Evolutionary conservation across 2,329 filamentous ascomycete genomes (phyloP).

Genomic region (Oidium heveae): DNA sequence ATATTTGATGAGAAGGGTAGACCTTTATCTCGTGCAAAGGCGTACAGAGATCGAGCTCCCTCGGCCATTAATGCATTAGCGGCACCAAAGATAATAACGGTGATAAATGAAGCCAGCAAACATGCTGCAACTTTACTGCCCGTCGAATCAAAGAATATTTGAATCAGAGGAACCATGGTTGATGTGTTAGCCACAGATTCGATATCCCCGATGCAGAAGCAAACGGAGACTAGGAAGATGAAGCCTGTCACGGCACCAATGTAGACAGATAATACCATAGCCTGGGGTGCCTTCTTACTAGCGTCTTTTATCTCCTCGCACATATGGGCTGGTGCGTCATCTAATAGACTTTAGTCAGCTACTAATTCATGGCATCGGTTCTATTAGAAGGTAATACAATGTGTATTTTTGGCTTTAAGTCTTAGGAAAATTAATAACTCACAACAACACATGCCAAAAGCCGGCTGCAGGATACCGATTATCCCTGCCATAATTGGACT

Average conservation of each 20-base stretch:
- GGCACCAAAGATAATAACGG: conserved; percentile 18
- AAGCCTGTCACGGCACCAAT: conserved; percentile 21
- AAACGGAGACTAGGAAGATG: conserved; percentile 14
- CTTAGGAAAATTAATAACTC: conserved; percentile 2
- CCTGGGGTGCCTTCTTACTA: conserved; percentile 22
- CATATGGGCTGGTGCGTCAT: conserved; percentile 21
- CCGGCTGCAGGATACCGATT: conserved; percentile 26
- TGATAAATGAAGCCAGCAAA: conserved; percentile 17
- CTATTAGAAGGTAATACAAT: no score
- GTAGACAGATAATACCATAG: conserved; percentile 21
- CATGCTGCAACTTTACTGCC: conserved; percentile 16
- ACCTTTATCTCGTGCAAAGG: conserved; percentile 19
- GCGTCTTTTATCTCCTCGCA: conserved; percentile 21
- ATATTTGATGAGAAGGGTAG: conserved; percentile 19
- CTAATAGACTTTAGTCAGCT: background rate
- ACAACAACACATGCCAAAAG: conserved; percentile 27
- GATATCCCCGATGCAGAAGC: conserved; percentile 15
- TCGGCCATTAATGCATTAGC: conserved; percentile 16
- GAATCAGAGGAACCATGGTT: conserved; percentile 23
- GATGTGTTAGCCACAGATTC: conserved; percentile 16
- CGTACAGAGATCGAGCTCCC: conserved; percentile 17
- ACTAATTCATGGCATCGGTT: no score
- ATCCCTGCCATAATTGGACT: conserved; percentile 23
- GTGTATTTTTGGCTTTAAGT: no score
- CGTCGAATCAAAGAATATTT: conserved; percentile 23